phyloP scores from a whole-genome alignment of 805 yeast species.

The Kregervanrija pseudodelftensis region DNA sequence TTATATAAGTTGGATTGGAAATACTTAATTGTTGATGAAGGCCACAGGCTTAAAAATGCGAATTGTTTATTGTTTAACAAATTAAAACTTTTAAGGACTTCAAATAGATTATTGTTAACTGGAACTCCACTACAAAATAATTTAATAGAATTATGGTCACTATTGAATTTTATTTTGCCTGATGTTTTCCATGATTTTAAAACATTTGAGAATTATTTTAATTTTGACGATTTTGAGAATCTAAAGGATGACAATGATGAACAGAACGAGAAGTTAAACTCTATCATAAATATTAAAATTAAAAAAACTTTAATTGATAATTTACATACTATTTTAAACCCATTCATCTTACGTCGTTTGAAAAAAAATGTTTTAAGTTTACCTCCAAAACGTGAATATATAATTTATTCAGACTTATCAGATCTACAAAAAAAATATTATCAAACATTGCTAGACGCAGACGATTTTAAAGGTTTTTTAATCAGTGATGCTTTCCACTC shows the following conservation, averaged over 20 bases:
- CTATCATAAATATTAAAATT: constrained; percentile 48
- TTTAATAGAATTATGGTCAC: constrained; percentile 83
- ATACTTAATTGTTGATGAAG: constrained; percentile 88
- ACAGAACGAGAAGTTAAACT: constrained; percentile 36
- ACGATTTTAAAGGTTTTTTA: constrained; percentile 31
- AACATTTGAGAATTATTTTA: constrained; percentile 91
- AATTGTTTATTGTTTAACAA: constrained; percentile 69
- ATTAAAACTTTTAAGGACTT: constrained; percentile 58
- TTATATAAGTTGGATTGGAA: constrained; percentile 61
- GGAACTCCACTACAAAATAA: constrained; percentile 98
- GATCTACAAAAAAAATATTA: constrained; percentile 50
- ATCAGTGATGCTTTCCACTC: constrained; percentile 36
- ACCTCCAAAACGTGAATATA: constrained; percentile 88
- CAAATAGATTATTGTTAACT: constrained; percentile 73
- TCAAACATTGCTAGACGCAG: constrained; percentile 3
- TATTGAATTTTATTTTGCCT: constrained; percentile 84
- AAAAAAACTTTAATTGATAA: constrained; percentile 62
- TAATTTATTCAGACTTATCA: constrained; percentile 66
- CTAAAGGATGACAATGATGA: constrained; percentile 22
- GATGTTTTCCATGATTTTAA: constrained; percentile 88
- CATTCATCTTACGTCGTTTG: constrained; percentile 77
- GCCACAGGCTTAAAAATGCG: constrained; percentile 84
- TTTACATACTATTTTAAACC: constrained; percentile 81
- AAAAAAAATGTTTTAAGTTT: constrained; percentile 66
- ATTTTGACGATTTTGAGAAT: constrained; percentile 54